Conservation (phyloP, 2,329 filamentous ascomycete genomes). For the Ophiostoma himal-ulmi region DNA sequence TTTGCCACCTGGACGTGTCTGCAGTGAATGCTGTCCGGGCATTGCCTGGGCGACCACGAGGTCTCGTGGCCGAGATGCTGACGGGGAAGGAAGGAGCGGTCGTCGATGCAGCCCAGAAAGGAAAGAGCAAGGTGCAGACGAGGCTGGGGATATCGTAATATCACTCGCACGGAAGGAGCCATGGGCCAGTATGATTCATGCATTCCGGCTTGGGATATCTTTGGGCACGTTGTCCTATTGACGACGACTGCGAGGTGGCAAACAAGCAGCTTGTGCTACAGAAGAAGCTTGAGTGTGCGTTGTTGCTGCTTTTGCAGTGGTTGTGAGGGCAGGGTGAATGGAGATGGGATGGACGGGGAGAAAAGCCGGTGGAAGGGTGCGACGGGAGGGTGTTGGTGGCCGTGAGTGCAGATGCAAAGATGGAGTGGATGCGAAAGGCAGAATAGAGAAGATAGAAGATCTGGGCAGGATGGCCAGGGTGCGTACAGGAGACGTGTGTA, state of each 20-base stretch:
- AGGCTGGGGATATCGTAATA: not conserved
- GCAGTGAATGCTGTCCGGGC: no score
- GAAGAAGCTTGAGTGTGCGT: not conserved
- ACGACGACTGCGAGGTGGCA: not conserved
- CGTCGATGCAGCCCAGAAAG: not conserved
- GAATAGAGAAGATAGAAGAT: not conserved
- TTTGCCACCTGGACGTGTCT: not conserved
- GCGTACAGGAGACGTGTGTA: no score
- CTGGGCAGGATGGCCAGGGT: not conserved
- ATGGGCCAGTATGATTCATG: not conserved
- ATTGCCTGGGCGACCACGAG: not conserved
- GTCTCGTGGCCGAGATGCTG: not conserved
- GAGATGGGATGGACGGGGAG: not conserved
- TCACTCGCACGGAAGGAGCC: not conserved
- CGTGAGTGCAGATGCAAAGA: not conserved
- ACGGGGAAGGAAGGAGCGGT: not conserved
- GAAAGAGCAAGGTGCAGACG: not conserved
- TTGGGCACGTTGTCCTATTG: not conserved
- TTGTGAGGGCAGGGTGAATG: not conserved
- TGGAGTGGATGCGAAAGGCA: not conserved
- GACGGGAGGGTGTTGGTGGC: not conserved
- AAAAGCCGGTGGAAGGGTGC: not conserved
- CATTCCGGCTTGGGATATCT: not conserved
- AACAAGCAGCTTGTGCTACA: not conserved
- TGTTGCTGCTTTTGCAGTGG: not conserved